Percentiles rank a stretch among this genome's conserved stretches.
Conservation (phyloP, 257 asterid species). For the Solanum bulbocastanum region DNA sequence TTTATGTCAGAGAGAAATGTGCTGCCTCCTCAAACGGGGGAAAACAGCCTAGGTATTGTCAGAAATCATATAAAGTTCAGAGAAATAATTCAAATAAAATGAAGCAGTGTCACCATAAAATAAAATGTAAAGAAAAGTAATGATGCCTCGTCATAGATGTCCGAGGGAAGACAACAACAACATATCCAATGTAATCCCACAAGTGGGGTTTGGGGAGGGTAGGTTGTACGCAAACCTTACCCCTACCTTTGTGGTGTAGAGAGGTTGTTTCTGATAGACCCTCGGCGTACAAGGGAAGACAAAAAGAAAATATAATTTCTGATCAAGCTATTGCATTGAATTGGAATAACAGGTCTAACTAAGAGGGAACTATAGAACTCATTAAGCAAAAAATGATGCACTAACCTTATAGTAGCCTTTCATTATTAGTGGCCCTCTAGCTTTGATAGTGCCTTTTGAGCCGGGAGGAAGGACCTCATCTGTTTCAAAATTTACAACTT, state of each 20-base stretch:
- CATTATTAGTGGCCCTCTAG: conserved; percentile 88
- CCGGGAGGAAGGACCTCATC: conserved; percentile 53
- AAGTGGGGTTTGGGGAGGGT: background rate
- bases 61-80: background rate
- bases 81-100: background rate
- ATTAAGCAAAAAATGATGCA: background rate
- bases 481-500: conserved; percentile 72
- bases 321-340: background rate
- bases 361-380: background rate
- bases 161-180: background rate
- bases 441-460: conserved; percentile 74
- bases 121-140: background rate
- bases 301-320: background rate
- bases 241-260: background rate
- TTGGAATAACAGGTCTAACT: background rate
- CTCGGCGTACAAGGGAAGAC: background rate
- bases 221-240: background rate
- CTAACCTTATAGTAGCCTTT: conserved; percentile 82
- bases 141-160: background rate
- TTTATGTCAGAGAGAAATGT: background rate
- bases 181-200: background rate
- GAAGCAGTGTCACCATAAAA: background rate
- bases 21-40: background rate
- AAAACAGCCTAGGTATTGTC: background rate
- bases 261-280: background rate